phyloP scores from a whole-genome alignment of 768 basidiomycete genomes.

The Rhodotorula diobovata region DNA sequence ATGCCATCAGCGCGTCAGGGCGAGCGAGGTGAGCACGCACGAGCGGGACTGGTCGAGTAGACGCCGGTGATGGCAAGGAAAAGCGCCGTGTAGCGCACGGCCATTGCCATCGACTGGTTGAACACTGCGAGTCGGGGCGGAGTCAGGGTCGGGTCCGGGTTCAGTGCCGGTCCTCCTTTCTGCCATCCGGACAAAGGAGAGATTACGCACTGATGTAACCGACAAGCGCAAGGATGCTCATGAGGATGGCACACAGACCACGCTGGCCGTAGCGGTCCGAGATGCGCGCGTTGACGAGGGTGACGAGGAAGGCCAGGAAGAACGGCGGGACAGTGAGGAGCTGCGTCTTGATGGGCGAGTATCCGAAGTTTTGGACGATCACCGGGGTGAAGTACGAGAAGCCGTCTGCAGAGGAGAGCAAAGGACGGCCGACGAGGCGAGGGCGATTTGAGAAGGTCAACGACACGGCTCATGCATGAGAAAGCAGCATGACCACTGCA shows the following conservation, averaged over 20 bases:
- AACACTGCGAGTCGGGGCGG: slow-evolving; percentile 10
- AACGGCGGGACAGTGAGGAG: slow-evolving; percentile 26
- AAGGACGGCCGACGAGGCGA: background rate
- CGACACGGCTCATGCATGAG: no score
- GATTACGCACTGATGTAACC: slow-evolving; percentile 5
- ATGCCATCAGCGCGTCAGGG: background rate
- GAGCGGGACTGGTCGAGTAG: slow-evolving; percentile 8
- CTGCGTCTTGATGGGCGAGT: slow-evolving; percentile 17
- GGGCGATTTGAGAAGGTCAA: background rate
- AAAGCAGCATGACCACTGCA: no score
- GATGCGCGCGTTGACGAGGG: slow-evolving; percentile 17
- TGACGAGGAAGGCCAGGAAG: slow-evolving; percentile 25
- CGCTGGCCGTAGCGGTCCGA: slow-evolving; percentile 15
- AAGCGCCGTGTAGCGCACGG: slow-evolving; percentile 13
- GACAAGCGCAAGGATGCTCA: background rate
- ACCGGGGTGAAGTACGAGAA: slow-evolving; percentile 22
- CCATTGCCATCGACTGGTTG: background rate
- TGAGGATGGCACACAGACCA: slow-evolving; percentile 19
- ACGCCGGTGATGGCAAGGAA: slow-evolving; percentile 24
- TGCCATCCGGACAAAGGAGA: no score
- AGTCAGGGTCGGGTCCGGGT: no score
- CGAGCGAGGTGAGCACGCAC: background rate
- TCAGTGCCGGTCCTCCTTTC: no score
- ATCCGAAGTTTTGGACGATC: slow-evolving; percentile 53
- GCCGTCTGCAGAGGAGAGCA: slow-evolving; percentile 2